Percentiles rank a stretch among this genome's conserved stretches.
These are phyloP conservation scores for Parachaetomium inaequale DNA, from an alignment of 495 filamentous ascomycete species.

Conservation along the genomic window DNA sequence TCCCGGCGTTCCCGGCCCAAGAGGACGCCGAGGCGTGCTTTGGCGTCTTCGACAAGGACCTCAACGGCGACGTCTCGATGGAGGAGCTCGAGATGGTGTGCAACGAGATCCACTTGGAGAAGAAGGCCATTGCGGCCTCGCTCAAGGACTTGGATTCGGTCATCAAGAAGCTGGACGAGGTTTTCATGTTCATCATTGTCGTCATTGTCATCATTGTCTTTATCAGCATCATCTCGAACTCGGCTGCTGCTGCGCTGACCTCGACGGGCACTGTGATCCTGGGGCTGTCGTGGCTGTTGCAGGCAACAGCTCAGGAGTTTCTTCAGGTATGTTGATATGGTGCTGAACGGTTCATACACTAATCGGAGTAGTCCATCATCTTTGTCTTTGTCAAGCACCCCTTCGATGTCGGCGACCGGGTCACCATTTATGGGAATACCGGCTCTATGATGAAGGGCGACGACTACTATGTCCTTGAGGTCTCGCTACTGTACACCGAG, in stretches of 20 bases:
- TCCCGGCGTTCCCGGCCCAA: constrained; percentile 71
- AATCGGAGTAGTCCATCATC: constrained; percentile 63
- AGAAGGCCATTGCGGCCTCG: constrained; percentile 91
- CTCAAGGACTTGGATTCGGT: constrained; percentile 95
- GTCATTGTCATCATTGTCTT: constrained; percentile 80
- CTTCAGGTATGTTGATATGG: constrained; percentile 41
- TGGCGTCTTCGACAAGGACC: constrained; percentile 88
- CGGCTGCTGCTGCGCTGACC: constrained; percentile 76
- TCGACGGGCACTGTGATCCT: constrained; percentile 82
- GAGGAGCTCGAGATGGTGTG: constrained; percentile 91
- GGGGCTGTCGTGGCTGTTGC: constrained; percentile 87
- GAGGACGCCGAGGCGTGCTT: constrained; percentile 94
- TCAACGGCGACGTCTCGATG: constrained; percentile 97
- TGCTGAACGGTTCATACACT: neutral
- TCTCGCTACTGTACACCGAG: constrained; percentile 91
- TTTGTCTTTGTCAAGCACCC: constrained; percentile 99
- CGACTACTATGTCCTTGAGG: constrained; percentile 94
- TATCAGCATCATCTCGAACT: constrained; percentile 82
- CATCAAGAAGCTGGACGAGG: constrained; percentile 82
- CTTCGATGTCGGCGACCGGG: constrained; percentile 93
- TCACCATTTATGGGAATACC: constrained; percentile 87
- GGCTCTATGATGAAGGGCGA: constrained; percentile 73
- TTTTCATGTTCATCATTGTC: constrained; percentile 80
- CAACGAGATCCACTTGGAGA: constrained; percentile 90
- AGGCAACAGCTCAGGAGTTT: constrained; percentile 90